phyloP scores from a whole-genome alignment of 345 rosid genomes.

The Eucalyptus marginata region DNA sequence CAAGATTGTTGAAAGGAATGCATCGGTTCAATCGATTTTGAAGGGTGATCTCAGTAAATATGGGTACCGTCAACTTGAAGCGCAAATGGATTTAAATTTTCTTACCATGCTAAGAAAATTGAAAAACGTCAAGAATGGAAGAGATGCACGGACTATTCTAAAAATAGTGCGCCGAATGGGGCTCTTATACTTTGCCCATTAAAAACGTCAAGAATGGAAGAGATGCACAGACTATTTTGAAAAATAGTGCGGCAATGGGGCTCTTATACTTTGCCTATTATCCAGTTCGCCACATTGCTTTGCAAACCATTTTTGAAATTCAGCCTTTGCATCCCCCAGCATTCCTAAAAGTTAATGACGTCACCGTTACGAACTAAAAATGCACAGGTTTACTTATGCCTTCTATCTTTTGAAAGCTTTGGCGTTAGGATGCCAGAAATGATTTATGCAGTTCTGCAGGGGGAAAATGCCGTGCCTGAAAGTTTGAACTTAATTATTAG shows the following conservation, averaged over 20 bases:
- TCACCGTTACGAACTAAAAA: background rate
- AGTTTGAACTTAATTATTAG: background rate
- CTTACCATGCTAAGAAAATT: background rate
- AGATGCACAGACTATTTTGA: too few species aligned
- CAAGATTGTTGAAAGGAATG: too few species aligned
- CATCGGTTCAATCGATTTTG: too few species aligned
- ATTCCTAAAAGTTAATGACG: background rate
- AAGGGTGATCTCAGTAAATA: too few species aligned
- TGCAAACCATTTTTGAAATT: background rate
- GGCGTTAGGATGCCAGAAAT: constrained; percentile 77
- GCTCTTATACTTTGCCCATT: too few species aligned
- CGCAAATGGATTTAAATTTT: too few species aligned
- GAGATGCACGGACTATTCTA: too few species aligned
- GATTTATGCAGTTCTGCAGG: constrained; percentile 82
- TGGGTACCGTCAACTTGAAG: too few species aligned
- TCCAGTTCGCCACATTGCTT: background rate
- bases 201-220: accelerated
- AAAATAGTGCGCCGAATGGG: background rate
- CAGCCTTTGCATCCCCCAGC: background rate
- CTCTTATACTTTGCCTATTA: too few species aligned
- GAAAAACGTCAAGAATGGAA: too few species aligned
- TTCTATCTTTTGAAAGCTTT: constrained; percentile 89
- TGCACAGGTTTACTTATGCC: constrained; percentile 15
- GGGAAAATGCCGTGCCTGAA: constrained; percentile 85
- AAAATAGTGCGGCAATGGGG: too few species aligned